A percentile compares a stretch with the other conserved stretches of the same genome.
Conservation (phyloP, 2,329 filamentous ascomycete genomes). For the Pseudogymnoascus sp. region DNA sequence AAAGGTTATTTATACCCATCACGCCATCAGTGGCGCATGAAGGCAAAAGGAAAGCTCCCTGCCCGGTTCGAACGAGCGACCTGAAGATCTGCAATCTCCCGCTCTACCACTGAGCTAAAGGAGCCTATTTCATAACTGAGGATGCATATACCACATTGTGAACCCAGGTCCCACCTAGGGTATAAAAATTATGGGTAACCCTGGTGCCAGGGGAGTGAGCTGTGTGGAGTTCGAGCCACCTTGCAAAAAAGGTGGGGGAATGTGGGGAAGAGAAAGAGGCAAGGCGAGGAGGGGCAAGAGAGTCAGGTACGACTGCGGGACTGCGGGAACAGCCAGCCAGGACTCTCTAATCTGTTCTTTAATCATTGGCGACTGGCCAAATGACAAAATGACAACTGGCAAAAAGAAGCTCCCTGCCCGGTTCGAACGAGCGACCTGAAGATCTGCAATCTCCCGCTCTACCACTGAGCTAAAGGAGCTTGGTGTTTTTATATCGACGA, state of each 20-base stretch:
- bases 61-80: slow-evolving; percentile 11
- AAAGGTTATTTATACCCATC: background rate
- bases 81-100: slow-evolving; percentile 13
- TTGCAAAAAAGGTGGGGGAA: slow-evolving; percentile 1
- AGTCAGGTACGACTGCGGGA: background rate
- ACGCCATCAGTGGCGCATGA: background rate
- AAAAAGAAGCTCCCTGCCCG: slow-evolving; percentile 10
- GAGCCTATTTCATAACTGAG: background rate
- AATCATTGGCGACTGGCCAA: too few species aligned
- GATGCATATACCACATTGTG: background rate
- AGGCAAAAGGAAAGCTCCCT: slow-evolving; percentile 9
- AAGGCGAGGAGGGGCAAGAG: background rate
- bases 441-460: slow-evolving; percentile 13
- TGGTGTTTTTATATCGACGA: background rate
- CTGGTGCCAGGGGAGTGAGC: background rate
- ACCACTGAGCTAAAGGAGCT: slow-evolving; percentile 12
- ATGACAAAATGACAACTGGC: background rate
- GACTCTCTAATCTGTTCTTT: background rate
- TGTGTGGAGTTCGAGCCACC: slow-evolving; percentile 2
- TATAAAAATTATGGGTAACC: background rate
- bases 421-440: slow-evolving; percentile 11
- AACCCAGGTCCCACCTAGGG: background rate
- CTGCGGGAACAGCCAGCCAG: background rate
- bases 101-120: slow-evolving; percentile 13
- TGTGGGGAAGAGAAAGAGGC: slow-evolving; percentile 3